phyloP scores from a whole-genome alignment of 1,284 basidiomycete genomes.

The Wolfiporia cocos region DNA sequence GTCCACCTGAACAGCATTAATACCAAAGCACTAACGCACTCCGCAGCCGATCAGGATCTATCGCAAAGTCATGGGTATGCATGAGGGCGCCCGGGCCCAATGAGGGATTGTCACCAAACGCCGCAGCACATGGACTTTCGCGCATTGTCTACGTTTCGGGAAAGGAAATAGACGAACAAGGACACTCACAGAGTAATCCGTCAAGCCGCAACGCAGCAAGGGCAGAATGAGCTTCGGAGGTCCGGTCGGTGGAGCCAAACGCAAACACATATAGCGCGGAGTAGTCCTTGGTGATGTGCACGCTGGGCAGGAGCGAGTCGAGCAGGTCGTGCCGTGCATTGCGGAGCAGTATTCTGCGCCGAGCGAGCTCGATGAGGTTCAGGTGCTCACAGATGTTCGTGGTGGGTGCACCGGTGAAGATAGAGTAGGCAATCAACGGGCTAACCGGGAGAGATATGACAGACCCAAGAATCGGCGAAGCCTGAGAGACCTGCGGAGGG shows the following conservation, averaged over 20 bases:
- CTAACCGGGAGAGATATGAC: conserved; percentile 29
- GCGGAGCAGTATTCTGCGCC: conserved; percentile 38
- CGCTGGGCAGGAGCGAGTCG: conserved; percentile 45
- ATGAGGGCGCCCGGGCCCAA: no score
- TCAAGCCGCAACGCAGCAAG: conserved; percentile 34
- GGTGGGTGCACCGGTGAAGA: conserved; percentile 33
- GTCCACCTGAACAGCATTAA: no score
- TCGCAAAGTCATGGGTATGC: no score
- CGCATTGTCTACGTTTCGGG: no score
- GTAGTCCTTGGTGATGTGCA: conserved; percentile 36
- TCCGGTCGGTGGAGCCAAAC: conserved; percentile 33
- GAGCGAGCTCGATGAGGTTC: conserved; percentile 48
- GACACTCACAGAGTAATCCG: conserved; percentile 43
- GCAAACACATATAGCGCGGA: conserved; percentile 49
- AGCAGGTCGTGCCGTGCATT: conserved; percentile 32
- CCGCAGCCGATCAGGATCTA: no score
- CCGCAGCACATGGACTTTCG: no score
- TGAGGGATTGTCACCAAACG: no score
- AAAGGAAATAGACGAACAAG: neutral
- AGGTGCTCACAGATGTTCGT: conserved; percentile 21
- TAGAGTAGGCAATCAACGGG: conserved; percentile 38
- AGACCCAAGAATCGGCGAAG: conserved; percentile 31
- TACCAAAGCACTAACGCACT: no score
- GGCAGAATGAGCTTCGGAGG: conserved; percentile 24
- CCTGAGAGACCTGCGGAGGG: conserved; percentile 27